phyloP scores from a whole-genome alignment of 495 filamentous ascomycete species.

The Neurospora sp. region DNA sequence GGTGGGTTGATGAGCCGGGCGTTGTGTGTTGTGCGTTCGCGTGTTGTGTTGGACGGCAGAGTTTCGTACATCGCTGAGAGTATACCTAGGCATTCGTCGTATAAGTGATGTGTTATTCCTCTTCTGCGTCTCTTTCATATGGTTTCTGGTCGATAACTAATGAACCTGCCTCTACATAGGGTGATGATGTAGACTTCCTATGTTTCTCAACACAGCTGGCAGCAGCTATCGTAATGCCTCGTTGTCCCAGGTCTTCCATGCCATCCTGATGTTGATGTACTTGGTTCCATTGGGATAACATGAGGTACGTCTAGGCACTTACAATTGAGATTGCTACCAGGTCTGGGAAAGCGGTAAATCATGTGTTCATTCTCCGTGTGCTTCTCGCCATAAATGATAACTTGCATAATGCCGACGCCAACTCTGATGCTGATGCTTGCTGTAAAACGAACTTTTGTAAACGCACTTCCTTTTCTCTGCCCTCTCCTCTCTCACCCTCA shows the following conservation, averaged over 20 bases:
- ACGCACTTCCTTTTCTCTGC: not conserved
- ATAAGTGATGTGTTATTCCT: not conserved
- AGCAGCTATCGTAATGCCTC: too few species aligned
- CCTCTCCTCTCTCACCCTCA: not conserved
- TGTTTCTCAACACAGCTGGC: too few species aligned
- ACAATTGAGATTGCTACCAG: not conserved
- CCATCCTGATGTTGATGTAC: too few species aligned
- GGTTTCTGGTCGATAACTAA: not conserved
- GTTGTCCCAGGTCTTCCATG: too few species aligned
- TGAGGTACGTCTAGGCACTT: too few species aligned
- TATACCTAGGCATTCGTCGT: not conserved
- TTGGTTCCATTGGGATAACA: too few species aligned
- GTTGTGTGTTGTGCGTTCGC: not conserved
- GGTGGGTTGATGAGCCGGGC: not conserved
- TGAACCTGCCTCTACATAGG: not conserved
- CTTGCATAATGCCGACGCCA: not conserved
- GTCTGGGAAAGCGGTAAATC: too few species aligned
- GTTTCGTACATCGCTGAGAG: not conserved
- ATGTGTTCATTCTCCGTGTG: too few species aligned
- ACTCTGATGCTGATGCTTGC: not conserved
- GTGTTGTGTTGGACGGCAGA: not conserved
- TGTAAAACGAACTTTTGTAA: not conserved
- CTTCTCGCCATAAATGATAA: not conserved
- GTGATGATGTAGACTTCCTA: too few species aligned
- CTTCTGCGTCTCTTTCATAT: not conserved